Conservation (phyloP, 163 green algal genomes). For the Picocystis sp. region DNA sequence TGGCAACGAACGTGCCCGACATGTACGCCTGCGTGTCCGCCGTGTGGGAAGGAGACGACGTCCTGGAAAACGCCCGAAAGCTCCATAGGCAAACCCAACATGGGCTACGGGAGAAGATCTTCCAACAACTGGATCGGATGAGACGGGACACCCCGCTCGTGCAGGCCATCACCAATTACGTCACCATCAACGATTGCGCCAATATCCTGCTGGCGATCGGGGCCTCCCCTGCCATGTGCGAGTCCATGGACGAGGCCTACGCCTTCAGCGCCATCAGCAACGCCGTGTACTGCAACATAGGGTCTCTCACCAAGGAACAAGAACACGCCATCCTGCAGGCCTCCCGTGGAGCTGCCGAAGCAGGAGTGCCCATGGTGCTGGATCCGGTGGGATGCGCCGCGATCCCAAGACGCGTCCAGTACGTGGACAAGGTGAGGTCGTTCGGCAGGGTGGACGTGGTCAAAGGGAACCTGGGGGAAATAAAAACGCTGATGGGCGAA, state of each 20-base stretch:
- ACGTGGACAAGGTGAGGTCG: constrained; percentile 24
- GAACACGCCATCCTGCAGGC: too few species aligned
- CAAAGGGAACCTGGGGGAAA: constrained; percentile 65
- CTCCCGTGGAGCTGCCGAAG: constrained; percentile 15
- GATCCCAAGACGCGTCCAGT: constrained; percentile 18
- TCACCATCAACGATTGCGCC: constrained; percentile 68
- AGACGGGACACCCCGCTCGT: constrained; percentile 23
- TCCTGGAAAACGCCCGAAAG: too few species aligned
- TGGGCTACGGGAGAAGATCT: too few species aligned
- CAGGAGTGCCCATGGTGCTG: constrained; percentile 68
- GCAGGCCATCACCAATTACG: constrained; percentile 52
- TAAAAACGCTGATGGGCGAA: constrained; percentile 50
- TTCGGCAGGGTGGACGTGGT: constrained; percentile 28
- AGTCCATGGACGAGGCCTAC: neutral
- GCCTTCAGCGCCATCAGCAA: too few species aligned
- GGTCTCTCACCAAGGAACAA: too few species aligned
- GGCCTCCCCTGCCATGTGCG: constrained; percentile 66
- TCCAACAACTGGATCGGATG: constrained; percentile 4
- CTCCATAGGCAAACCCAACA: too few species aligned
- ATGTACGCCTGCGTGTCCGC: too few species aligned
- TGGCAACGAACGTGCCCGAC: too few species aligned
- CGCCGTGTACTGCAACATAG: too few species aligned
- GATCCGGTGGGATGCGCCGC: constrained; percentile 65
- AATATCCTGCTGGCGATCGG: constrained; percentile 63
- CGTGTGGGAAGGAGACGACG: too few species aligned